Evolutionary conservation across 805 yeast species (phyloP).

Genomic region (Hanseniaspora valbyensis): DNA sequence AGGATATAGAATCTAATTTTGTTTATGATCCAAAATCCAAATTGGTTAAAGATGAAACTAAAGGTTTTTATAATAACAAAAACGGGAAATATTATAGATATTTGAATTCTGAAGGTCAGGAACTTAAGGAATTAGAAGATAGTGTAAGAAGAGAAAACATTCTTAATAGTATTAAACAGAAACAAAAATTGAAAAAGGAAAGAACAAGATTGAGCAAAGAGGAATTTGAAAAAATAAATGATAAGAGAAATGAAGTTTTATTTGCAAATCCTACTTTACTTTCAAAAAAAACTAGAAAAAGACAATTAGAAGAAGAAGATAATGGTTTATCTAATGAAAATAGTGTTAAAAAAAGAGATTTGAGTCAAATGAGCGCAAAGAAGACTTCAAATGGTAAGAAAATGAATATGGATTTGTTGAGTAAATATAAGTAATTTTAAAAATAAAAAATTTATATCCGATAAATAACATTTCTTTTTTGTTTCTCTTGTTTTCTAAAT

Average conservation of each 20-base stretch:
- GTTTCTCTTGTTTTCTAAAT: background rate
- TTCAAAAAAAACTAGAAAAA: slow-evolving; percentile 18
- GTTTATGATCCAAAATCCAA: slow-evolving; percentile 46
- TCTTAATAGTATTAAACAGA: slow-evolving; percentile 27
- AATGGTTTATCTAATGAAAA: too few species aligned
- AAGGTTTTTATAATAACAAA: slow-evolving; percentile 32
- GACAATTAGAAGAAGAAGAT: slow-evolving; percentile 11
- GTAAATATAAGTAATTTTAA: slow-evolving; percentile 5
- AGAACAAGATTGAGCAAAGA: slow-evolving; percentile 20
- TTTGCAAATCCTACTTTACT: slow-evolving; percentile 30
- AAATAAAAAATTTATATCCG: too few species aligned
- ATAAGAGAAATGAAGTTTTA: slow-evolving; percentile 25
- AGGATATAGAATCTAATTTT: slow-evolving; percentile 33
- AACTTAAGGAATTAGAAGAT: slow-evolving; percentile 25
- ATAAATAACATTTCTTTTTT: background rate
- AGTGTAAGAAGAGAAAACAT: slow-evolving; percentile 34
- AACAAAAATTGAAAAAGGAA: slow-evolving; percentile 29
- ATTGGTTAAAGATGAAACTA: slow-evolving; percentile 28
- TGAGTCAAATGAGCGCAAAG: slow-evolving; percentile 1
- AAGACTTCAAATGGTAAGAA: background rate
- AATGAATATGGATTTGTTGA: slow-evolving; percentile 3
- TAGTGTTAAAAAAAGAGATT: slow-evolving; percentile 6
- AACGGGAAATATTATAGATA: slow-evolving; percentile 43
- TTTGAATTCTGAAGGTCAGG: slow-evolving; percentile 46
- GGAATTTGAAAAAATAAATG: slow-evolving; percentile 23